A percentile compares a stretch with the other conserved stretches of the same genome.
Evolutionary conservation across 2,329 filamentous ascomycete genomes (phyloP).

Genomic region (Neonectria ditissima): DNA sequence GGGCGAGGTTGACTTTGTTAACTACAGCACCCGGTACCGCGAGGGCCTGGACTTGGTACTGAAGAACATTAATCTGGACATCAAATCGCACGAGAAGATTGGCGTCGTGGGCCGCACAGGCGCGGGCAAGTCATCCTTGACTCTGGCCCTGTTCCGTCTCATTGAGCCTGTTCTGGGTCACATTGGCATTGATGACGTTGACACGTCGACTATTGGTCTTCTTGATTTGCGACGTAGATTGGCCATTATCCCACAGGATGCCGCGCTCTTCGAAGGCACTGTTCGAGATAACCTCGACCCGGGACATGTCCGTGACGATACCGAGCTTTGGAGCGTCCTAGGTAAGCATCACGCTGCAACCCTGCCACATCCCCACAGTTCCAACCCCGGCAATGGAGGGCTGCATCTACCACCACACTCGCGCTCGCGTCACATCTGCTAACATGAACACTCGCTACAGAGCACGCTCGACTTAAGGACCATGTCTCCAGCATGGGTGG

Average conservation of each 20-base stretch:
- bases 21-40: conserved; percentile 94
- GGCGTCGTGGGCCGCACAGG: conserved; percentile 96
- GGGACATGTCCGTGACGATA: conserved; percentile 94
- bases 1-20: conserved; percentile 89
- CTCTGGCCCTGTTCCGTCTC: conserved; percentile 92
- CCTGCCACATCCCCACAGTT: conserved; percentile 13
- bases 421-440: conserved; percentile 38
- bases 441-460: conserved; percentile 56
- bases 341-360: conserved; percentile 65
- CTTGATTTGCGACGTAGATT: conserved; percentile 88
- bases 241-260: conserved; percentile 98
- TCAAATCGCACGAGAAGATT: conserved; percentile 98
- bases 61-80: conserved; percentile 90
- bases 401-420: conserved; percentile 26
- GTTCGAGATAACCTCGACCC: conserved; percentile 97
- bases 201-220: conserved; percentile 91
- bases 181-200: conserved; percentile 89
- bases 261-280: conserved; percentile 92
- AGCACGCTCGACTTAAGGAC: conserved; percentile 93
- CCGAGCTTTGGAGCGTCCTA: conserved; percentile 94
- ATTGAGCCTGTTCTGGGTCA: conserved; percentile 87
- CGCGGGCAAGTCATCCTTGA: conserved; percentile 94
- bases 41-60: conserved; percentile 90
- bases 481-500: conserved; percentile 89
- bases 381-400: conserved; percentile 12